A percentile compares a stretch with the other conserved stretches of the same genome.
phyloP scores from a whole-genome alignment of 352 stramenopile genomes.

The Phytophthora pluvialis region DNA sequence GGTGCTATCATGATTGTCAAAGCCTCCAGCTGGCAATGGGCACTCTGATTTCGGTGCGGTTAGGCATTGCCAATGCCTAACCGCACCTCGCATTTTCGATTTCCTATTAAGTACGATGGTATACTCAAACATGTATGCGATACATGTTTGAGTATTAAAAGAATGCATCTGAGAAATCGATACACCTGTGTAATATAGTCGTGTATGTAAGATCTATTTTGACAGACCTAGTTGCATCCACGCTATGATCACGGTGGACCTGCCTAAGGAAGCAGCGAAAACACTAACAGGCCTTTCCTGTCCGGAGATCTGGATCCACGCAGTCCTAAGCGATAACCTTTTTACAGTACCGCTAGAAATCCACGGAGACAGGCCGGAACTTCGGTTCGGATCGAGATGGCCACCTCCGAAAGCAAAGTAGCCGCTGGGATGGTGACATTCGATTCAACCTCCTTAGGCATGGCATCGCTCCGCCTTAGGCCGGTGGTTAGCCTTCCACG shows the following conservation, averaged over 20 bases:
- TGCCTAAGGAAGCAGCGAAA: slow-evolving; percentile 19
- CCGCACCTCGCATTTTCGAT: neutral
- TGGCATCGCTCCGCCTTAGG: neutral
- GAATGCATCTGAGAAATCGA: neutral
- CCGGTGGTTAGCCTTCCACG: neutral
- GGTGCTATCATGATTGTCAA: too few relatives aligned
- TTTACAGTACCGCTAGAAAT: neutral
- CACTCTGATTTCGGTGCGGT: too few relatives aligned
- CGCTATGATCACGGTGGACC: slow-evolving; percentile 13
- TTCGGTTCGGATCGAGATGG: slow-evolving; percentile 24
- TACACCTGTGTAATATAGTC: neutral
- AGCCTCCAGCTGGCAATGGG: too few relatives aligned
- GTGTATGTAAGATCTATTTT: neutral
- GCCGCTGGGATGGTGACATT: slow-evolving; percentile 11
- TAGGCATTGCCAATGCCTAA: too few relatives aligned
- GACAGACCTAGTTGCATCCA: neutral
- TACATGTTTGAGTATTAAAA: neutral
- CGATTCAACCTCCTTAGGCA: slow-evolving; percentile 23
- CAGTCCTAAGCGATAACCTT: neutral
- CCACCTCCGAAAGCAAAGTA: slow-evolving; percentile 16
- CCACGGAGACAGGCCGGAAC: slow-evolving; percentile 9
- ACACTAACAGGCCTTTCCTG: slow-evolving; percentile 16
- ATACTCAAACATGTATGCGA: neutral
- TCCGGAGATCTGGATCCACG: slow-evolving; percentile 16
- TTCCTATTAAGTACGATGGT: neutral